These are phyloP conservation scores for Ophiognomonia clavigignenti-juglandacearum DNA, from an alignment of 2,329 filamentous ascomycete species.

Conservation along the genomic window DNA sequence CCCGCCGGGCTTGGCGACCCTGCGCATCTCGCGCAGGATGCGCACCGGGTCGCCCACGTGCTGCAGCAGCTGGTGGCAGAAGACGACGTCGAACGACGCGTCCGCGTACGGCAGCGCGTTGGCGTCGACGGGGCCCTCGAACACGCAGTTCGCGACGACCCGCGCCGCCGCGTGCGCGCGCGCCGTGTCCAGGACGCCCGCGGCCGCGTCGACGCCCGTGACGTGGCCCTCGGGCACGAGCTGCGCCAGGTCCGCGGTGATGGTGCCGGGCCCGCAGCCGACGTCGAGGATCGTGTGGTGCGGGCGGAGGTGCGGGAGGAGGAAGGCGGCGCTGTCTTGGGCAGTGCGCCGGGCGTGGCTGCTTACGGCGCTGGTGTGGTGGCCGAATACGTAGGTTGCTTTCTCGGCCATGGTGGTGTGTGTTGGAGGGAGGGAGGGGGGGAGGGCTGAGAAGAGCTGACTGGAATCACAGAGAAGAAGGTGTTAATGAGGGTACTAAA, in stretches of 20 bases:
- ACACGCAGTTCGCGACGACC: constrained; percentile 18
- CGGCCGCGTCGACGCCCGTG: constrained; percentile 34
- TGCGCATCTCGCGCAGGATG: constrained; percentile 35
- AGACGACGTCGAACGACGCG: constrained; percentile 37
- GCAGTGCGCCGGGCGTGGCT: constrained; percentile 37
- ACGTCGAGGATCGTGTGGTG: constrained; percentile 38
- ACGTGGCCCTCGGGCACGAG: constrained; percentile 34
- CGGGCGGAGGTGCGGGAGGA: constrained; percentile 35
- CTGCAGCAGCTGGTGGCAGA: constrained; percentile 36
- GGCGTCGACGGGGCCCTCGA: constrained; percentile 27
- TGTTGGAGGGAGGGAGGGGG: too few species aligned
- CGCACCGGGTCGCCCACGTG: constrained; percentile 29
- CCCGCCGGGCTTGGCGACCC: constrained; percentile 38
- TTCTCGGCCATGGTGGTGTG: too few species aligned
- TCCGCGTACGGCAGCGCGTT: constrained; percentile 36
- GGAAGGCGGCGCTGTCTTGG: constrained; percentile 37
- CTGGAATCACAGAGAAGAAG: too few species aligned
- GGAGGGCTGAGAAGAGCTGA: too few species aligned
- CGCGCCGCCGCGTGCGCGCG: constrained; percentile 16
- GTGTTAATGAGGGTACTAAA: too few species aligned
- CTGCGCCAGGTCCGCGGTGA: constrained; percentile 37
- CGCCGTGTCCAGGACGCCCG: constrained; percentile 27
- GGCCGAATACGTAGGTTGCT: constrained; percentile 30
- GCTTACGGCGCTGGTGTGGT: constrained; percentile 31
- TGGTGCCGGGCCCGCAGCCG: constrained; percentile 45